Evolutionary conservation across 2,329 filamentous ascomycete species (phyloP), one percentile per base, ranked within the genome.

Genomic region (Triangularia setosa): DNA sequence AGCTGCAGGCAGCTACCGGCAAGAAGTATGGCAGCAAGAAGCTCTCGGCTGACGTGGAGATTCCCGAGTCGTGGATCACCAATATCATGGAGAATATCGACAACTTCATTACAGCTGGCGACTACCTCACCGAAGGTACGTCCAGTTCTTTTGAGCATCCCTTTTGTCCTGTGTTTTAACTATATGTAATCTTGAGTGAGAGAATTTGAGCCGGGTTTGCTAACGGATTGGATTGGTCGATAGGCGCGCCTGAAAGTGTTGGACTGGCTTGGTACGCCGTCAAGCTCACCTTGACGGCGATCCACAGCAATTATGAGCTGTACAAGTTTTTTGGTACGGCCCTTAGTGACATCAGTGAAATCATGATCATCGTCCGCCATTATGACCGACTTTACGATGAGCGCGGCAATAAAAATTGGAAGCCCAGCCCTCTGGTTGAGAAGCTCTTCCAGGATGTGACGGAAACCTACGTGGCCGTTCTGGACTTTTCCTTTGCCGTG

Each of bases 251-350:
- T 21, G 69, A 71, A 35, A 68, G 63, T 54, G 68, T 71, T 3
- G 69, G 67, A 11, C 61, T 71, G 63, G 69, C 69, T 2, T 71
- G 69, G 69, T 70, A 64, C 35, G 69, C 69, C 33, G 61, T 71
- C 54, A 67, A 65, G 61, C 62, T 70, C 14, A 71, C 68, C 25
- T 60, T 71, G 14, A 65, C 63, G 0, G 69, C 69, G 40, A 71
- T 71, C 60, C 67, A 71, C 35, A 62, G 56, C 63, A 71, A 71
- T 65, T 71, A 71, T 25, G 69, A 71, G 30, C 65, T 71, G 12
- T 71, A 71, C 65, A 69, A 62, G 18, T 69, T 69, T 28, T 71
- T 71, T 35, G 69, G 69, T 18, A 53, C 69, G 5, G 68, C 68
- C 35, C 44, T 71, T 35, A 68, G 62, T 58, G 67, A 70, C 33